Base-by-base conservation (phyloP, 2,329 filamentous ascomycete species). In the Colletotrichum godetiae region DNA sequence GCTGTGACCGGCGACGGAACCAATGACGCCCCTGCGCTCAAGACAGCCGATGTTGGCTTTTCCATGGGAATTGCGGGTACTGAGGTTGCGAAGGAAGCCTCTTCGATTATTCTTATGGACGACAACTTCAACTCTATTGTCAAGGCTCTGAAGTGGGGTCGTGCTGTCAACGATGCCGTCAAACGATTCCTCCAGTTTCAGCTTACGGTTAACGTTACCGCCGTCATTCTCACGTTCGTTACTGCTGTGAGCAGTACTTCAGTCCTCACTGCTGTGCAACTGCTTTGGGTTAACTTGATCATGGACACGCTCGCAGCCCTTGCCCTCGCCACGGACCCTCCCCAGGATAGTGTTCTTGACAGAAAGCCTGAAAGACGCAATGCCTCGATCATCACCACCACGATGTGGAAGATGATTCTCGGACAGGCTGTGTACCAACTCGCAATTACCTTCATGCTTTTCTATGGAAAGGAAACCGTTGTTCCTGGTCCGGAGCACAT, bases 381-480 rank as follows among this genome's bases (percentile, higher is more conserved):
- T 29, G 81, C 88, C 4, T 86, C 87, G 55, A 90, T 91, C 74
- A 97, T 98, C 77, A 97, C 95, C 1, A 86, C 93, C 42, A 95
- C 93, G 22, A 98, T 98, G 96, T 97, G 96, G 96, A 98, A 98
- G 88, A 98, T 98, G 96, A 98, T 98, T 75, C 89, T 98, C 57
- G 96, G 95, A 2, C 95, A 98, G 82, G 91, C 95, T 1, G 88
- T 98, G 71, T 98, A 97, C 82, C 95, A 98, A 82, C 90, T 98
- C 5, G 90, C 92, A 27, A 89, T 91, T 61, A 91, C 95, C 0
- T 93, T 98, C 76, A 87, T 96, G 74, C 88, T 98, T 29, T 95
- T 95, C 84, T 98, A 95, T 77, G 94, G 90, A 29, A 37, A 91
- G 88, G 62, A 83, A 83, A 72, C 84, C 79, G 42, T 76, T 15